Base-by-base conservation (phyloP, 176 grass and related monocot species). In the Thalia dealbata region DNA sequence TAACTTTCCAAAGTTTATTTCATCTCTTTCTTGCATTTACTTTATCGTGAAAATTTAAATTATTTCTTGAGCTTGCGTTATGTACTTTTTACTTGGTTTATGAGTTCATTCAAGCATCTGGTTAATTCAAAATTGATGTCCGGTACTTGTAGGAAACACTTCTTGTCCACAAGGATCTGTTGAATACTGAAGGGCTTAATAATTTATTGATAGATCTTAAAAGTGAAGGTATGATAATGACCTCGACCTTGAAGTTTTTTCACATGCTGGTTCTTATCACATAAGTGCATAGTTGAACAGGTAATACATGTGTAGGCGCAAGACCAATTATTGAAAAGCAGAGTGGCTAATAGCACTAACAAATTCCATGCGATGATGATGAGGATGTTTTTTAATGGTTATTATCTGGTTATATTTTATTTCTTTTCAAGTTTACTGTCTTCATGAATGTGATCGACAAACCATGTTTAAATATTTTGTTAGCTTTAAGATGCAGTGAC, bases 141-240 rank as follows among this genome's bases (percentile, higher is more conserved):
- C 19, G 24, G 50, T 67, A n/a, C 73, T 48, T 84, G 52, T 74
- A 99, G 95, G 95, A 99, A 62, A 99, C 95, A 77, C 83, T 99
- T 81, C 90, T 99, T 72, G 78, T 99, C 72, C 95, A 99, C 78
- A 91, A 85, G 74, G 76, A 86, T 82, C 84, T 93, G 15, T 76
- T 84, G 74, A 86, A 91, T 6, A 78, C 73, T 72, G 74, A 79
- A 70, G 79, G 75, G 41, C 61, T 99, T 77, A 85, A 93, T 64
- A 81, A 83, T 73, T 79, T 99, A 70, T 62, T 99, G 16, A 18
- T 81, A 55, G 84, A 89, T 10, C 90, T 97, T 14, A 88, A 93
- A 91, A 83, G 78, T 73, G 80, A 87, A 96, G 91, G 91, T 91
- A 70, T 80, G 74, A 6, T 43, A 61, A 64, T 27, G 16, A 14